Conservation (phyloP, 129 eudicot species). For the Mikania micrantha region DNA sequence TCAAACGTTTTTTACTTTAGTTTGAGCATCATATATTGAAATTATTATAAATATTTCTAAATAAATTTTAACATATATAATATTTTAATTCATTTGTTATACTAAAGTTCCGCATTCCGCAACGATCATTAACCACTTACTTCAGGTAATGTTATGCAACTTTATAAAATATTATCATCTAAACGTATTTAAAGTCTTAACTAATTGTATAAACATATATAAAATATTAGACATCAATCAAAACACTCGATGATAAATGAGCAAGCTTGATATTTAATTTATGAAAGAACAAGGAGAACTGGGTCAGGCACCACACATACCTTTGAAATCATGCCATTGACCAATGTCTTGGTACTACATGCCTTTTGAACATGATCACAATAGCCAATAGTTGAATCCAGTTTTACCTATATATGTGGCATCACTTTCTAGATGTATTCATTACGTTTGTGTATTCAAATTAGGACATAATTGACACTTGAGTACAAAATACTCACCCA, state of each 20-base stretch:
- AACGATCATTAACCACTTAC: no score
- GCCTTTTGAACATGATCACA: no score
- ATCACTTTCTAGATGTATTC: neutral
- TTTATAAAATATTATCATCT: neutral
- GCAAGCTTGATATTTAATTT: slow-evolving; percentile 12
- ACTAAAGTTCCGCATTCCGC: no score
- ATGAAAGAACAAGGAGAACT: neutral
- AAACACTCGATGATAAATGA: slow-evolving; percentile 9
- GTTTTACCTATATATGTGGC: no score
- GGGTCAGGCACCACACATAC: slow-evolving; percentile 29
- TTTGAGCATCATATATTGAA: no score
- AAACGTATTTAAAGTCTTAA: neutral
- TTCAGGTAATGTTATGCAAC: no score
- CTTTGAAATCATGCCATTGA: slow-evolving; percentile 18
- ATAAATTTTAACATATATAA: no score
- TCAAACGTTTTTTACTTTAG: no score
- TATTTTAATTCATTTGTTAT: no score
- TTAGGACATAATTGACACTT: slow-evolving; percentile 22
- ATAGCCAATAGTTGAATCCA: no score
- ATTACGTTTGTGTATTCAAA: slow-evolving; percentile 16
- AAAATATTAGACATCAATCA: neutral
- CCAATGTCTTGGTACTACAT: no score
- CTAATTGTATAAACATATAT: neutral
- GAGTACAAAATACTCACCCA: slow-evolving; percentile 12
- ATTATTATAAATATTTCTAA: no score